Conservation (phyloP, 441 rosid genomes). For the Lagerstroemia fauriei region DNA sequence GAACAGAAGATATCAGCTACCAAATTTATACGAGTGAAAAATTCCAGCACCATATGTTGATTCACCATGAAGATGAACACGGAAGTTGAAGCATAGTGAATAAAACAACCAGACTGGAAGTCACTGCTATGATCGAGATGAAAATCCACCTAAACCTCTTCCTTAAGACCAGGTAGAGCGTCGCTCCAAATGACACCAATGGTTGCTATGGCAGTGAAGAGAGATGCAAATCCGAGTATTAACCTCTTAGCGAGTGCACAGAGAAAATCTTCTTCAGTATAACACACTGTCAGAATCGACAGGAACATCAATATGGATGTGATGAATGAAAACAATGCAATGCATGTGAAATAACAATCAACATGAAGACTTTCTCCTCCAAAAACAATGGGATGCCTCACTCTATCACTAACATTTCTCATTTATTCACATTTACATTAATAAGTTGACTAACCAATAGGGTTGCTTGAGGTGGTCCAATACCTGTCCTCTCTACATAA, state of each 20-base stretch:
- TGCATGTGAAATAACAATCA: constrained; percentile 35
- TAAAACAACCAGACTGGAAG: constrained; percentile 43
- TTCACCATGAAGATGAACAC: constrained; percentile 37
- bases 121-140: constrained; percentile 34
- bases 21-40: constrained; percentile 5
- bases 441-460: too few relatives aligned
- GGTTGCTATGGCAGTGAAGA: constrained; percentile 47
- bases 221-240: constrained; percentile 47
- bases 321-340: constrained; percentile 43
- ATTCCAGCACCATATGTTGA: constrained; percentile 22
- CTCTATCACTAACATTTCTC: too few relatives aligned
- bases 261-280: constrained; percentile 53
- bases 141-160: constrained; percentile 36
- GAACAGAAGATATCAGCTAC: background rate
- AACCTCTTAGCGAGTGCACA: constrained; percentile 43
- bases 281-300: constrained; percentile 51
- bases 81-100: constrained; percentile 49
- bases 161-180: constrained; percentile 41
- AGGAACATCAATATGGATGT: constrained; percentile 50
- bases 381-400: too few relatives aligned
- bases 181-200: constrained; percentile 53
- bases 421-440: too few relatives aligned
- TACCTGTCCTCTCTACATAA: too few relatives aligned
- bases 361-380: too few relatives aligned
- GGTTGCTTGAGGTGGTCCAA: too few relatives aligned